These are phyloP conservation scores for Phytophthora capsici DNA, from an alignment of 352 stramenopile species.

Conservation along the genomic window DNA sequence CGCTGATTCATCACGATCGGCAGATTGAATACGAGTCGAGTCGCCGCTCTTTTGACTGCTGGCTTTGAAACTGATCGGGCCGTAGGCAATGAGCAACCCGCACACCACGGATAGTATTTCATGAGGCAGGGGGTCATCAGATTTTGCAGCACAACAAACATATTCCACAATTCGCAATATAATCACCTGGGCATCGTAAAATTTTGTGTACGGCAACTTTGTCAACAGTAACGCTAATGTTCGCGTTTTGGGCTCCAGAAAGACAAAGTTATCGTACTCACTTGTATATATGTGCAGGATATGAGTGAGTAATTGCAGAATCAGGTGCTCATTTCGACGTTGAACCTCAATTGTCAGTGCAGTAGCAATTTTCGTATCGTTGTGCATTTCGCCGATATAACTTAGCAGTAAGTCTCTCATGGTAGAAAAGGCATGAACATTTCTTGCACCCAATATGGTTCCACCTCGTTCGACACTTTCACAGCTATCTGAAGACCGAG, in stretches of 20 bases:
- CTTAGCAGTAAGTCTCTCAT: constrained; percentile 75
- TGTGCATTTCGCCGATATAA: constrained; percentile 42
- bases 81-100: constrained; percentile 66
- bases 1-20: not conserved
- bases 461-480: constrained; percentile 48
- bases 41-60: not conserved
- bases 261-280: constrained; percentile 75
- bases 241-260: constrained; percentile 74
- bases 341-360: constrained; percentile 8
- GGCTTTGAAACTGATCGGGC: constrained; percentile 3
- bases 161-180: constrained; percentile 84
- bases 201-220: constrained; percentile 60
- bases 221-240: constrained; percentile 71
- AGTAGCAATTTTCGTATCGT: not conserved
- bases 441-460: constrained; percentile 58
- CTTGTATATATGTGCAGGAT: constrained; percentile 77
- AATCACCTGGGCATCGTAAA: constrained; percentile 69
- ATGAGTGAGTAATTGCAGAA: constrained; percentile 68
- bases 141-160: constrained; percentile 60
- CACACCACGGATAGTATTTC: constrained; percentile 74
- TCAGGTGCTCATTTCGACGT: constrained; percentile 48
- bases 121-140: constrained; percentile 49
- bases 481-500: constrained; percentile 44
- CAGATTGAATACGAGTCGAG: not conserved
- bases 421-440: constrained; percentile 63